Conservation (phyloP, 2,329 filamentous ascomycete genomes). For the Aureobasidium sp. region DNA sequence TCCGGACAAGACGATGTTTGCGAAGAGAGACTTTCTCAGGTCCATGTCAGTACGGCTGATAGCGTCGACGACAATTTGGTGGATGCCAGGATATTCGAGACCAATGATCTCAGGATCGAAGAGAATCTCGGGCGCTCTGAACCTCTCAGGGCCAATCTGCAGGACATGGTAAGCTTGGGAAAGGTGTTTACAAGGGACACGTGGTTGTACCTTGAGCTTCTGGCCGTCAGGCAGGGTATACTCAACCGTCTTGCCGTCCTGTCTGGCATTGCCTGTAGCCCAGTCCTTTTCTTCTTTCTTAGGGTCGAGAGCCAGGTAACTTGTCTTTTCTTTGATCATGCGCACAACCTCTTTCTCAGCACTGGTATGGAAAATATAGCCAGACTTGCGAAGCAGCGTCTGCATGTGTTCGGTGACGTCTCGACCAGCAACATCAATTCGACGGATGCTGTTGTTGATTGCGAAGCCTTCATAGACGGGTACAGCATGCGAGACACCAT, state of each 20-base stretch:
- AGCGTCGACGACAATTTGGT: constrained; percentile 95
- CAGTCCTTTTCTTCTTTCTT: constrained; percentile 96
- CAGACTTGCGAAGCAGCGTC: constrained; percentile 79
- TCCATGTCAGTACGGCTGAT: constrained; percentile 95
- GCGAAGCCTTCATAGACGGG: constrained; percentile 98
- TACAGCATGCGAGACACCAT: constrained; percentile 94
- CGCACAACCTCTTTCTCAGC: constrained; percentile 99
- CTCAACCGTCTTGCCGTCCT: constrained; percentile 68
- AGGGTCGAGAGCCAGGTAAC: constrained; percentile 85
- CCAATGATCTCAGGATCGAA: constrained; percentile 97
- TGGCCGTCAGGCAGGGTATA: constrained; percentile 89
- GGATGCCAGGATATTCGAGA: constrained; percentile 90
- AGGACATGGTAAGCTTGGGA: constrained; percentile 1
- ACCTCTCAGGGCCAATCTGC: constrained; percentile 84
- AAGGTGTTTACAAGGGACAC: background rate
- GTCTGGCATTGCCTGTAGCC: constrained; percentile 60
- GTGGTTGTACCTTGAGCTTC: constrained; percentile 64
- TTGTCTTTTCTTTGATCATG: constrained; percentile 89
- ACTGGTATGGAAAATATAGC: constrained; percentile 92
- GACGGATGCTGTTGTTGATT: constrained; percentile 86
- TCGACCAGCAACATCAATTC: constrained; percentile 91
- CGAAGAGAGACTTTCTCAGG: constrained; percentile 84
- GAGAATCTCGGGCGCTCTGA: constrained; percentile 91
- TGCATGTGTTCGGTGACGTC: constrained; percentile 97
- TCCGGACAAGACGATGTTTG: constrained; percentile 94